A percentile compares a stretch with the other conserved stretches of the same genome.
phyloP scores from a whole-genome alignment of 495 filamentous ascomycete species.

The Penicillium chermesinum region DNA sequence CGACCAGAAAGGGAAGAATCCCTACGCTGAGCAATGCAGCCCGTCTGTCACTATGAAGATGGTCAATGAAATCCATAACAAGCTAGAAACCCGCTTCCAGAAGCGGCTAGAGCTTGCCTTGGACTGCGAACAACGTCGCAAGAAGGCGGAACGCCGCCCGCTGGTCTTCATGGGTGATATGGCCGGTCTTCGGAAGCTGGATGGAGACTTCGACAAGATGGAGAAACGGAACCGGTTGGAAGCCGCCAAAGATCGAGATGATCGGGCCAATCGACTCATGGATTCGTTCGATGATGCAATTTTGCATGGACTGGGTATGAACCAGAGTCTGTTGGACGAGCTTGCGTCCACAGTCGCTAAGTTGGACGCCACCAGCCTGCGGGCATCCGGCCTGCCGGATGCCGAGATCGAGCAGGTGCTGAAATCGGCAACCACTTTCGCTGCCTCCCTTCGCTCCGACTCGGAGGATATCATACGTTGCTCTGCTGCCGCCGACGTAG shows the following conservation, averaged over 20 bases:
- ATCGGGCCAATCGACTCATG: constrained; percentile 48
- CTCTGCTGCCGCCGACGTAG: constrained; percentile 44
- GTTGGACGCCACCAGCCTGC: constrained; percentile 31
- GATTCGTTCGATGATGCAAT: constrained; percentile 51
- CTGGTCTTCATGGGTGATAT: constrained; percentile 49
- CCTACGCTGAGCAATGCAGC: constrained; percentile 28
- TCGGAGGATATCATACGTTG: constrained; percentile 48
- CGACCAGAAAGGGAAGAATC: constrained; percentile 36
- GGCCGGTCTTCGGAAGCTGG: constrained; percentile 41
- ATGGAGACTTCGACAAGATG: constrained; percentile 50
- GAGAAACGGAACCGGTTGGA: constrained; percentile 48
- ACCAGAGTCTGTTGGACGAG: constrained; percentile 49
- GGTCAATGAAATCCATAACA: constrained; percentile 41
- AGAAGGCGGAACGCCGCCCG: constrained; percentile 47
- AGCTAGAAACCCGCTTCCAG: constrained; percentile 47
- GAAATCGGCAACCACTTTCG: constrained; percentile 37
- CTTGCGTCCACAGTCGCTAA: constrained; percentile 35
- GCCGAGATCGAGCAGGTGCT: constrained; percentile 43
- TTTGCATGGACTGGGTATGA: constrained; percentile 47
- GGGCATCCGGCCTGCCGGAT: constrained; percentile 30
- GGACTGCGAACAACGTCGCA: constrained; percentile 48
- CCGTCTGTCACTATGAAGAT: constrained; percentile 43
- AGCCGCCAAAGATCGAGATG: constrained; percentile 46
- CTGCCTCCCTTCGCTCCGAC: constrained; percentile 38
- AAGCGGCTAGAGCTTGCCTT: constrained; percentile 48